These are phyloP conservation scores for Suillus subalutaceus DNA, from an alignment of 768 basidiomycete species.

Conservation along the genomic window DNA sequence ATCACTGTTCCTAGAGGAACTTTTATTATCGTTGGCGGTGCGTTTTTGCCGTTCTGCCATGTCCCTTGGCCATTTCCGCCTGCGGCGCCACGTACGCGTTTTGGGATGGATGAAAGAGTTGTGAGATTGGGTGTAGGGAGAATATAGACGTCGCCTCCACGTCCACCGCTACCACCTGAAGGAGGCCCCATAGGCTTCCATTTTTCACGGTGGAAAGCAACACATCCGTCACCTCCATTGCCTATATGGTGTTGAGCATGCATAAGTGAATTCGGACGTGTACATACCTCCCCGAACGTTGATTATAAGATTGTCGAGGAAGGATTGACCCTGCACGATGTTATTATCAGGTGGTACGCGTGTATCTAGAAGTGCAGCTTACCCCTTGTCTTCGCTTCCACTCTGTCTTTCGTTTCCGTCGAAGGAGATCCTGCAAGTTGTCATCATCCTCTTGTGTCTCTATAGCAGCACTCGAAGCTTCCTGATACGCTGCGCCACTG, in stretches of 20 bases:
- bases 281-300: conserved; percentile 72
- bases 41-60: conserved; percentile 83
- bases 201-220: conserved; percentile 92
- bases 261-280: conserved; percentile 1
- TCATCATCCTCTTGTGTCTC: not conserved
- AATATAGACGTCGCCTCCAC: conserved; percentile 87
- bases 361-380: conserved; percentile 23
- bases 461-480: not conserved
- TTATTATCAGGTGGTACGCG: conserved; percentile 13
- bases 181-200: conserved; percentile 84
- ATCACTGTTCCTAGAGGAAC: conserved; percentile 94
- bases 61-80: conserved; percentile 81
- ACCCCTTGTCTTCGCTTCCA: conserved; percentile 79
- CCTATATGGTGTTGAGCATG: conserved; percentile 45
- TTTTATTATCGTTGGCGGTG: conserved; percentile 69
- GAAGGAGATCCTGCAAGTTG: conserved; percentile 8
- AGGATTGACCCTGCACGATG: conserved; percentile 63
- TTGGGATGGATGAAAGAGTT: conserved; percentile 72
- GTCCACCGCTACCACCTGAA: conserved; percentile 91
- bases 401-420: conserved; percentile 62
- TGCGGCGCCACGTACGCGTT: conserved; percentile 64
- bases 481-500: not conserved
- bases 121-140: conserved; percentile 77
- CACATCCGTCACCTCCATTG: conserved; percentile 88
- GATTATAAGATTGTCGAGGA: conserved; percentile 83